These are phyloP conservation scores for Amaranthus cruentus DNA, from an alignment of 148 eudicot genomes.

Conservation along the genomic window DNA sequence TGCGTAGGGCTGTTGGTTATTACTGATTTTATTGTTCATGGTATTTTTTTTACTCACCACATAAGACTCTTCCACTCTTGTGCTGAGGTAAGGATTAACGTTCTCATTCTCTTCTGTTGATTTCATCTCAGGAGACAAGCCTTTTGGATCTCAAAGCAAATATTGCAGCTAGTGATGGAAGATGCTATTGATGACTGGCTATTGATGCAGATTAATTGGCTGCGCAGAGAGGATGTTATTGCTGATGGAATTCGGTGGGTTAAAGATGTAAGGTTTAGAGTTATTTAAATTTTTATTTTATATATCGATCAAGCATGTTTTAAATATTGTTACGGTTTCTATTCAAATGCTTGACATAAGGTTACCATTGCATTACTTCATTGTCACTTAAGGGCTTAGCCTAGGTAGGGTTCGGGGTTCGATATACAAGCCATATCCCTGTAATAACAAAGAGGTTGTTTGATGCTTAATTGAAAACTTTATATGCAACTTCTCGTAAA, in stretches of 20 bases:
- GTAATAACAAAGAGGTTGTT: no score
- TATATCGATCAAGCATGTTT: background rate
- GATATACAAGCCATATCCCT: no score
- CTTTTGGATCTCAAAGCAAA: conserved; percentile 98
- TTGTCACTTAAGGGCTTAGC: no score
- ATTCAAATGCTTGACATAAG: background rate
- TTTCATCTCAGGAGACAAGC: conserved; percentile 75
- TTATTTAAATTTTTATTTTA: conserved; percentile 9
- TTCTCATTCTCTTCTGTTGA: background rate
- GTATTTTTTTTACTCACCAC: background rate
- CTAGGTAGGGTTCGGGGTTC: no score
- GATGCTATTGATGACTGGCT: conserved; percentile 98
- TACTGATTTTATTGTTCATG: background rate
- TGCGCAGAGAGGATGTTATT: conserved; percentile 79
- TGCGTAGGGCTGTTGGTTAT: background rate
- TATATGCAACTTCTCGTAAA: no score
- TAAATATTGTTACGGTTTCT: background rate
- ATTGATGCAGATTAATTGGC: conserved; percentile 79
- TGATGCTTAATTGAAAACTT: no score
- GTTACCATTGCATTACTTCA: no score
- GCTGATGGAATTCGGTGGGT: conserved; percentile 83
- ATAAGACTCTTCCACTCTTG: background rate
- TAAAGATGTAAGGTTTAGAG: conserved; percentile 62
- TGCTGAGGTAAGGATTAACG: background rate
- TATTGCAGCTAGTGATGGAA: conserved; percentile 91